Evolutionary conservation across 2,329 filamentous ascomycete species (phyloP), one percentile per base, ranked within the genome.

Genomic region (Fusarium oxysporum): DNA sequence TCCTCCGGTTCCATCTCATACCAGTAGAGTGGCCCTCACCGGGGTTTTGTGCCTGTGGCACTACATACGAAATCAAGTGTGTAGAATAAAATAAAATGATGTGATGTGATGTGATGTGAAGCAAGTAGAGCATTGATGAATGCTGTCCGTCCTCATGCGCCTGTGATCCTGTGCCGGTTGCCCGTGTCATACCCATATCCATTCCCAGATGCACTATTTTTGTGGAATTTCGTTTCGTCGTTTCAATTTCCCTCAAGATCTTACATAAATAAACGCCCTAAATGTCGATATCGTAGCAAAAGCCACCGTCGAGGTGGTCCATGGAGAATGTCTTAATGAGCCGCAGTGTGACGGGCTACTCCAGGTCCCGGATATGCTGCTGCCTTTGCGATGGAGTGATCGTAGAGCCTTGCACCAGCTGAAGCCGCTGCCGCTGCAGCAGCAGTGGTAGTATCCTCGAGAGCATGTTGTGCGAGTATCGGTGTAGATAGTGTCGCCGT

Each of bases 391-490:
- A 75, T 75, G 41, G 74, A 62, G 41, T 69, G 72, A 38, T 59
- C 64, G 62, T 74, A 76, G 61, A 69, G 67, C 50, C 61, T 65
- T 28, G 67, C 54, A 41, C 65, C 41, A 40, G 62, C 64, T 28
- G 70, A 62, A 41, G 57, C 68, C 33, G 56, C 65, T 28, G 56
- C 60, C 14, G 57, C 71, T 6, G 69, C 65, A 10, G 61, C 62
- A 37, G 68, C 48, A 40, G 66, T 50, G 44, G 72, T 51, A 21
- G 64, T 62, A 57, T 64, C 63, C 43, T 68, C 65, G 57, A 68
- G 58, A 48, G 56, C 47, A 71, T 76, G 76, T 38, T 68, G 76
- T 70, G 76, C 65, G 59, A 77, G 65, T 73, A 78, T 73, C 74
- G 76, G 76, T 78, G 76, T 73, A 64, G 72, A 72, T 44, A 74